These are phyloP conservation scores for Arctium minus DNA, from an alignment of 129 eudicot genomes.

Conservation along the genomic window DNA sequence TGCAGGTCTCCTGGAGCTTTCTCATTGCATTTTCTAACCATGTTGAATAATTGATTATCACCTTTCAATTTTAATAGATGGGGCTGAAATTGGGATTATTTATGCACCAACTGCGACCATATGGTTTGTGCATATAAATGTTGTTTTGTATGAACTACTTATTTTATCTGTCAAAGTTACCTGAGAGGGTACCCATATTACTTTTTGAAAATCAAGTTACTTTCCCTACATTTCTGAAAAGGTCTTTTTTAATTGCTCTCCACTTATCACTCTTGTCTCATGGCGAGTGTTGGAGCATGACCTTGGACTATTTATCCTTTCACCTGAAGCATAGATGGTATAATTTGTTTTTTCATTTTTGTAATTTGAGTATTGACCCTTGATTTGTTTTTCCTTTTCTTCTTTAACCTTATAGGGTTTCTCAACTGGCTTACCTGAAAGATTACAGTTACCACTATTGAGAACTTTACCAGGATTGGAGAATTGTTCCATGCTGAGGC, in stretches of 20 bases:
- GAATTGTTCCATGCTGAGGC: conserved; percentile 93
- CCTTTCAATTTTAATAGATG: background rate
- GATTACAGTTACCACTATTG: conserved; percentile 84
- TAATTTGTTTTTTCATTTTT: background rate
- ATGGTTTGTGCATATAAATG: background rate
- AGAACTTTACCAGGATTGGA: conserved; percentile 92
- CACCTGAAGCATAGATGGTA: background rate
- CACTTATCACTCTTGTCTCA: too few relatives aligned
- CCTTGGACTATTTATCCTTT: too few relatives aligned
- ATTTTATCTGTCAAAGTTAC: background rate
- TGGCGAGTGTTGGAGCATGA: too few relatives aligned
- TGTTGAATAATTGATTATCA: background rate
- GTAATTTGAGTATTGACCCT: conserved; percentile 3
- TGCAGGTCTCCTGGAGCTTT: conserved; percentile 57
- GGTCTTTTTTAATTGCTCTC: too few relatives aligned
- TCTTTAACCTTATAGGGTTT: conserved; percentile 56
- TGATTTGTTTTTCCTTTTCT: background rate
- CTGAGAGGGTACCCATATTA: background rate
- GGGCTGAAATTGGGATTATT: background rate
- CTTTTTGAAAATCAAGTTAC: background rate
- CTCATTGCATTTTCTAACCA: conserved; percentile 4
- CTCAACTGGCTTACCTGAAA: conserved; percentile 97
- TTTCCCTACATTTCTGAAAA: background rate
- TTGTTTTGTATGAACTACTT: background rate
- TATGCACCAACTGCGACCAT: background rate